Base-by-base conservation (phyloP, 768 basidiomycete genomes). In the Rossbeevera mucosa region DNA sequence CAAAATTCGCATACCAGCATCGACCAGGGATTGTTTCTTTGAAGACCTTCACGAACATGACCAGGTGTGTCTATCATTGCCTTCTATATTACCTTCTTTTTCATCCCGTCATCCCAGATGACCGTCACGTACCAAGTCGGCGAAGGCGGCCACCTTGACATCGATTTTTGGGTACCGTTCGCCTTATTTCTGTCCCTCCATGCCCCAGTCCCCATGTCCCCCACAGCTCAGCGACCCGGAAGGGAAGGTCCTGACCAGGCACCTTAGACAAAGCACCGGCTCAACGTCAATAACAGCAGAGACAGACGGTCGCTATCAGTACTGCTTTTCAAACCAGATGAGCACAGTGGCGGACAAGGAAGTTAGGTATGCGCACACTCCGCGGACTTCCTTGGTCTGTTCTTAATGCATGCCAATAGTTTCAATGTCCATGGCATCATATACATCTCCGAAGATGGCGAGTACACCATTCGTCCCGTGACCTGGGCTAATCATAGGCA, bases 291-390 rank as follows among this genome's bases (percentile, higher is more conserved):
- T 95, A 59, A 95, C 92, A 11, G 94, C 94, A 20, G 82, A 86
- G 54, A 80, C 76, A 63, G 88, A 96, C 59, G 96, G 96, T 0
- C 76, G 91, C 45, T 83, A 94, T 65, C 87, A 92, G 62, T 96
- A 97, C 64, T 99, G 96, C 73, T 99, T 98, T 80, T 95, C 93
- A 26, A 99, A 99, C 69, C 91, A 94, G 70, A 97, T 98, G 95
- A 94, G 90, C 63, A 84, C 92, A 24, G 86, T 97, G 63, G 88
- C 93, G 43, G 92, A 96, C 74, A 98, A 99, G 72, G 83, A 89
- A 59, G 85, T 98, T 65, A 93, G 88, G 94, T 94, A 47, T 38
- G 44, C 7, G 12, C 21, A n/a, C 31, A 36, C 3, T 44, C 29
- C 5, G 41, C 31, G 24, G 3, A 13, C 29, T 22, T 22, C 31